Evolutionary conservation across 1,139 yeast species (phyloP).

Genomic region (Debaryomycetaceae sp.): DNA sequence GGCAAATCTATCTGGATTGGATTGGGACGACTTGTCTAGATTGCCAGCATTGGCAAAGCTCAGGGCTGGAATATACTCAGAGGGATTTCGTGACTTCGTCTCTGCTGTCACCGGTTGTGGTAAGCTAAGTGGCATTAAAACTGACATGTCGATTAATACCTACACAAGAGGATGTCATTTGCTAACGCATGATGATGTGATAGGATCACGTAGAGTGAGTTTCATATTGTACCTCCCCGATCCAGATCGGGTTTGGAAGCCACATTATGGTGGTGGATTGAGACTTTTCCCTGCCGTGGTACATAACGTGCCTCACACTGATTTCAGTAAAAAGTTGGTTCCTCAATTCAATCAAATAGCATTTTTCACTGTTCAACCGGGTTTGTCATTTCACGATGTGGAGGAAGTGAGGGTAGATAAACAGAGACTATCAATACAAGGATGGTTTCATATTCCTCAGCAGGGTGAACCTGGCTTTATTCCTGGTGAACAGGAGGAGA

Average conservation of each 20-base stretch:
- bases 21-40: conserved; percentile 68
- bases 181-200: conserved; percentile 94
- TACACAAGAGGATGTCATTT: conserved; percentile 93
- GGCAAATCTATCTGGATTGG: conserved; percentile 85
- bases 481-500: conserved; percentile 74
- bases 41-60: conserved; percentile 72
- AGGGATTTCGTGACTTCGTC: conserved; percentile 77
- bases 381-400: conserved; percentile 93
- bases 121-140: conserved; percentile 79
- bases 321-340: conserved; percentile 62
- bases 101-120: conserved; percentile 87
- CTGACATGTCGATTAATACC: conserved; percentile 89
- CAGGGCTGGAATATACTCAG: conserved; percentile 83
- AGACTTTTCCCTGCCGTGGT: conserved; percentile 82
- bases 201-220: conserved; percentile 90
- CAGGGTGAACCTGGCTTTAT: conserved; percentile 82
- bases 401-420: conserved; percentile 92
- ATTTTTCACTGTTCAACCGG: conserved; percentile 94
- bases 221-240: conserved; percentile 91
- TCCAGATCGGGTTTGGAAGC: conserved; percentile 84
- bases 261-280: conserved; percentile 88
- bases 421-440: conserved; percentile 88
- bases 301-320: conserved; percentile 87
- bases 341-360: conserved; percentile 97
- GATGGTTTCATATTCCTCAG: conserved; percentile 99